Percentiles rank a stretch among this genome's conserved stretches.
Conservation (phyloP, 148 eudicot genomes). For the Fagopyrum esculentum region DNA sequence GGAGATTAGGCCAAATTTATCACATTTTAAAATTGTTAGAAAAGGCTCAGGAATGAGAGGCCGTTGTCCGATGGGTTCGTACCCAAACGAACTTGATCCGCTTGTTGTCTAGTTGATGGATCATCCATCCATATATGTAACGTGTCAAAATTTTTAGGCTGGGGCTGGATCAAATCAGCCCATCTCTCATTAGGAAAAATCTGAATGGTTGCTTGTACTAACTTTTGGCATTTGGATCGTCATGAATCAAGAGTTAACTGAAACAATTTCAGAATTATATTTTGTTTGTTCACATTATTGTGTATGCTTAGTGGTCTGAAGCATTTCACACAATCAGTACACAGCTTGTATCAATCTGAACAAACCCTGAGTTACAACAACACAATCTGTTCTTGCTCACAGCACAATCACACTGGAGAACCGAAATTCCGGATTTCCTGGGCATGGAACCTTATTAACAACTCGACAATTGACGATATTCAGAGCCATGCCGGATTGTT, state of each 20-base stretch:
- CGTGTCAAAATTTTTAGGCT: neutral
- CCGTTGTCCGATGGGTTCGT: too few relatives aligned
- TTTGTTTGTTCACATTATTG: too few relatives aligned
- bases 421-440: too few relatives aligned
- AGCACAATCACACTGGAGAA: neutral
- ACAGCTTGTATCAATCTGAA: neutral
- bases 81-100: too few relatives aligned
- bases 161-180: neutral
- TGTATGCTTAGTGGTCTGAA: neutral
- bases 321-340: too few relatives aligned
- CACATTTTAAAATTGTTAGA: too few relatives aligned
- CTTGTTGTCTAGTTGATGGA: neutral
- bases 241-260: neutral
- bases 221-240: neutral
- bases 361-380: neutral
- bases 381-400: neutral
- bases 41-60: too few relatives aligned
- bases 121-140: neutral
- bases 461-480: neutral
- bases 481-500: constrained; percentile 79
- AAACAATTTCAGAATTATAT: neutral
- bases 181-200: neutral
- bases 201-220: neutral
- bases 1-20: neutral
- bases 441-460: neutral